These are phyloP conservation scores for Cladobotryum mycophilum DNA, from an alignment of 2,329 filamentous ascomycete species.

Conservation along the genomic window DNA sequence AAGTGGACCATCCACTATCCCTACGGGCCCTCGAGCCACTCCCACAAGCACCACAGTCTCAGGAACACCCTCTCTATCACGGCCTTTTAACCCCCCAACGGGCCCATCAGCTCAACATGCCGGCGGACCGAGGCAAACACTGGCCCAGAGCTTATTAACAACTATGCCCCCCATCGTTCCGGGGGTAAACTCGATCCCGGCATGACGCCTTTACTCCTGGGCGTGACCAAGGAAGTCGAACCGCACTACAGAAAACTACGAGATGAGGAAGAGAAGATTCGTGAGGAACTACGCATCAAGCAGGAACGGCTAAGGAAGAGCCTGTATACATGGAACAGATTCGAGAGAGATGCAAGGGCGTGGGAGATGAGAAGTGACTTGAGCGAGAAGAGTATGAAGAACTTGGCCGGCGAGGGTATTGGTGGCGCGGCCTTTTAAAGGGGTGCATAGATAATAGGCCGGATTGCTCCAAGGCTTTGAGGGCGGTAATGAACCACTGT, in stretches of 20 bases:
- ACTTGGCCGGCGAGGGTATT: constrained; percentile 48
- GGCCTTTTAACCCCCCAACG: constrained; percentile 52
- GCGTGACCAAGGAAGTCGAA: constrained; percentile 49
- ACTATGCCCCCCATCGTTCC: constrained; percentile 46
- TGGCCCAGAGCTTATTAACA: constrained; percentile 47
- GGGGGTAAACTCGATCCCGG: constrained; percentile 49
- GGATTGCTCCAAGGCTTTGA: not conserved
- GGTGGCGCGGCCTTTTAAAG: constrained; percentile 49
- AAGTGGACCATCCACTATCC: constrained; percentile 36
- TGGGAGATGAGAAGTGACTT: constrained; percentile 52
- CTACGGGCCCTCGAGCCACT: constrained; percentile 41
- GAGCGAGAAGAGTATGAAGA: constrained; percentile 51
- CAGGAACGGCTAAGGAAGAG: constrained; percentile 50
- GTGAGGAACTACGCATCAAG: constrained; percentile 46
- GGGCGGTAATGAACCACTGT: not conserved
- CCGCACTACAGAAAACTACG: constrained; percentile 47
- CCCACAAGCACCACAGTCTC: constrained; percentile 28
- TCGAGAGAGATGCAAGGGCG: constrained; percentile 47
- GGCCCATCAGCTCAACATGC: constrained; percentile 42
- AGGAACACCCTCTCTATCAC: constrained; percentile 35
- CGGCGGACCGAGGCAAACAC: constrained; percentile 33
- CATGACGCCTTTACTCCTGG: constrained; percentile 36
- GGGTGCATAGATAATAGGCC: not conserved
- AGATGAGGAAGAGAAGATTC: constrained; percentile 52
- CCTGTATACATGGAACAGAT: constrained; percentile 47